A percentile compares a stretch with the other conserved stretches of the same genome.
These are phyloP conservation scores for Mycena polygramma DNA, from an alignment of 768 basidiomycete species.

Conservation along the genomic window DNA sequence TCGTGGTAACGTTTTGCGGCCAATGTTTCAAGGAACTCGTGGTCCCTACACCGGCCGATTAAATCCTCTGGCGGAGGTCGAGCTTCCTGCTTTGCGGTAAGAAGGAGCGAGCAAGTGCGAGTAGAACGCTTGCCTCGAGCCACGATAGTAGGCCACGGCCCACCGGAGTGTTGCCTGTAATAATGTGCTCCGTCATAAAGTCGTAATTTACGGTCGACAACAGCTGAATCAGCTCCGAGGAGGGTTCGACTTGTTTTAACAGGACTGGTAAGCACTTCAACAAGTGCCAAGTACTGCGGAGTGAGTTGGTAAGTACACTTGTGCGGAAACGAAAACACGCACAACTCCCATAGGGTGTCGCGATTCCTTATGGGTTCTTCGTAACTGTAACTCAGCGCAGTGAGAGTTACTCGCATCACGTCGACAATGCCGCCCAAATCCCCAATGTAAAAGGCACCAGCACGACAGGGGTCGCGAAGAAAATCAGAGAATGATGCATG, in stretches of 20 bases:
- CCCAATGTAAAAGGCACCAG: not conserved
- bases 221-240: not conserved
- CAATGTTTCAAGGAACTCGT: not conserved
- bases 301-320: too few species aligned
- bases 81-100: not conserved
- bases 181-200: not conserved
- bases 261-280: not conserved
- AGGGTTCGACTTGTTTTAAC: not conserved
- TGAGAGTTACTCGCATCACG: not conserved
- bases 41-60: not conserved
- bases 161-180: too few species aligned
- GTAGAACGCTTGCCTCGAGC: not conserved
- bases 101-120: not conserved
- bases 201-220: not conserved
- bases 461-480: not conserved
- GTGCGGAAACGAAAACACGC: not conserved
- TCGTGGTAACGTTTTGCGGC: too few species aligned
- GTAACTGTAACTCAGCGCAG: slow-evolving; percentile 3
- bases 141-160: not conserved
- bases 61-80: not conserved
- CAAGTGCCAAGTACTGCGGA: not conserved
- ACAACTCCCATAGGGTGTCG: not conserved
- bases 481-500: slow-evolving; percentile 17
- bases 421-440: not conserved
- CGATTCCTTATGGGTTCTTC: not conserved